Percentiles rank a stretch among this genome's conserved stretches.
Conservation (phyloP, 495 filamentous ascomycete genomes). For the Lophiostoma macrostomum region DNA sequence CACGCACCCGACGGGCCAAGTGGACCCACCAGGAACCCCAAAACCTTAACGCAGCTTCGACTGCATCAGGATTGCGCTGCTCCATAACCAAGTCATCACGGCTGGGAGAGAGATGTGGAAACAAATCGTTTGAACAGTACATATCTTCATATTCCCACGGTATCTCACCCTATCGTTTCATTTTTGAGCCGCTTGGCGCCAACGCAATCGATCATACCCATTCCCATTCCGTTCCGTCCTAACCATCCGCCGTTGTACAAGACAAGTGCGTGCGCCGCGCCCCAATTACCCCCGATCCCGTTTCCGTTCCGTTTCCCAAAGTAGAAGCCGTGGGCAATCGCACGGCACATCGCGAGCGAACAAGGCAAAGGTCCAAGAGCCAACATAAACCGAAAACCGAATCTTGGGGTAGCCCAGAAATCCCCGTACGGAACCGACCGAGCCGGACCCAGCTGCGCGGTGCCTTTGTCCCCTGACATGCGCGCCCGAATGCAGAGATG, state of each 20-base stretch:
- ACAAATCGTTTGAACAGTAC: conserved; percentile 25
- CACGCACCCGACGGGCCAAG: neutral
- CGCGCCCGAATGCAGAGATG: too few relatives aligned
- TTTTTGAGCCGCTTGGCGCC: conserved; percentile 14
- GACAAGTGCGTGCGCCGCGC: too few relatives aligned
- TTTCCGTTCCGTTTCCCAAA: too few relatives aligned
- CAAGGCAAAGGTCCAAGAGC: too few relatives aligned
- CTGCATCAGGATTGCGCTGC: conserved; percentile 4
- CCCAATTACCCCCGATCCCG: too few relatives aligned
- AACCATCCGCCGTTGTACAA: neutral
- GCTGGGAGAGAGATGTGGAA: neutral
- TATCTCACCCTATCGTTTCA: conserved; percentile 28
- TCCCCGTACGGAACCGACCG: too few relatives aligned
- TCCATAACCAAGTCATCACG: neutral
- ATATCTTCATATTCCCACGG: conserved; percentile 29
- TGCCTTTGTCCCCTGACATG: too few relatives aligned
- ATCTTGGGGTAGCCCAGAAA: too few relatives aligned
- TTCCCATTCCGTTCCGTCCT: conserved; percentile 17
- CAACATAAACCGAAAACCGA: too few relatives aligned
- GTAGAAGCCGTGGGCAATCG: too few relatives aligned
- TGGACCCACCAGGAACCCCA: neutral
- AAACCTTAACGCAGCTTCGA: conserved; percentile 25
- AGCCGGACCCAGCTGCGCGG: too few relatives aligned
- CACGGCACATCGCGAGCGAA: too few relatives aligned
- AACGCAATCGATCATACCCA: conserved; percentile 11